Base-by-base conservation (phyloP, 768 basidiomycete species). In the Fomitopsis pulvina region DNA sequence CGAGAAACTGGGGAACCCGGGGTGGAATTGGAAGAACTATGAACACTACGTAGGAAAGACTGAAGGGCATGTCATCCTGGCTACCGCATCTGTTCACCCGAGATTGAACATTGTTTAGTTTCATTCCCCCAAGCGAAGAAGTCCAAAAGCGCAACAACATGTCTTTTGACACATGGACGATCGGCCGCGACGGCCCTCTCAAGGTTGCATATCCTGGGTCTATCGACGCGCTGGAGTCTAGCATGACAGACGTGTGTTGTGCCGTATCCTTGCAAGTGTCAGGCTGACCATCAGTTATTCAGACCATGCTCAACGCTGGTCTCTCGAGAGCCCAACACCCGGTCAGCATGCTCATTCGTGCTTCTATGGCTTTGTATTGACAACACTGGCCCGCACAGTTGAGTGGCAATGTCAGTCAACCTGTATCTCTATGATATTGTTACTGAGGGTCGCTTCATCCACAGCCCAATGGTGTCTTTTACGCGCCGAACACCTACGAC, bases 1-100 rank as follows among this genome's bases (percentile, higher is more conserved):
- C 24, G 60, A 60, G 48, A 50, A 54, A 8, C 58, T 64, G 0
- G 63, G 63, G 0, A 64, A 64, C 47, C 59, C 60, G 0, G 60
- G 60, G 1, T 64, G 59, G 60, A 61, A 60, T 29, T 64, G 57
- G 59, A 45, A 53, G 22, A 55, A 58, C 32, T 57, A 49, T 28
- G 47, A 58, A 38, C 54, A 56, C 26, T 57, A 54, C 39, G 34
- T 62, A 10, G 39, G 38, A 1, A 57, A 56, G 14, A 53, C 57
- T 3, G 63, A 64, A 50, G 57, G 58, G 59, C 60, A 37, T 11
- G 55, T 50, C 1, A 22, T 39, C 12, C 24, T 16, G 3, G 32
- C 6, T 3, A 22, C 1, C 4, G 18, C 22, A 27, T 32, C 10
- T 3, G 14, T 37, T 3, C 32, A 20, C 24, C 30, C 10, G 3